These are phyloP conservation scores for Nakazawaea wickerhamii DNA, from an alignment of 805 yeast genomes.

Conservation along the genomic window DNA sequence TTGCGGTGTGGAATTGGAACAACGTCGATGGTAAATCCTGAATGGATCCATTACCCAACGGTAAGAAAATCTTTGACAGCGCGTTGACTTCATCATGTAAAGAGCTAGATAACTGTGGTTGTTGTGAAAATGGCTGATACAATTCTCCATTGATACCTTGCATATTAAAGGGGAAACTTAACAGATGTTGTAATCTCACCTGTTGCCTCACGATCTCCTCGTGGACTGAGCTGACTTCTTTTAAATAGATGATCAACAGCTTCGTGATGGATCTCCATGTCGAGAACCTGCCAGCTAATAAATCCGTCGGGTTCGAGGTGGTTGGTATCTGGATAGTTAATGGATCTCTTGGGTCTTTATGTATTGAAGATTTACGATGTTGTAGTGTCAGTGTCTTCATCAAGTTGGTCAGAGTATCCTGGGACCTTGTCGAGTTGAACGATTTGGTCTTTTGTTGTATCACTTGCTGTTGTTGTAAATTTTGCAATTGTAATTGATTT, in stretches of 20 bases:
- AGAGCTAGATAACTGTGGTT: conserved; percentile 11
- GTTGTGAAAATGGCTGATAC: conserved; percentile 28
- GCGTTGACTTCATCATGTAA: conserved; percentile 29
- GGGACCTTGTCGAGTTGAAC: conserved; percentile 30
- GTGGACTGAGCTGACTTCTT: conserved; percentile 77
- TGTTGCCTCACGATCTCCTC: conserved; percentile 87
- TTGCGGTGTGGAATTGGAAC: conserved; percentile 45
- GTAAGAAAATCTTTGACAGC: conserved; percentile 54
- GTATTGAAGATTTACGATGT: conserved; percentile 12
- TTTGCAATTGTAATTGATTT: conserved; percentile 41
- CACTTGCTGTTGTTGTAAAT: conserved; percentile 33
- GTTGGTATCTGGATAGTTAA: conserved; percentile 47
- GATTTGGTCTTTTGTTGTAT: conserved; percentile 35
- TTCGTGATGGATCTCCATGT: conserved; percentile 82
- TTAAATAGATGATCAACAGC: conserved; percentile 67
- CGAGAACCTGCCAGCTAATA: conserved; percentile 73
- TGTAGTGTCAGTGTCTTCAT: conserved; percentile 6
- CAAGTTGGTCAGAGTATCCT: conserved; percentile 18
- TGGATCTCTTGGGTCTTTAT: conserved; percentile 44
- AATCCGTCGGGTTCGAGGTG: conserved; percentile 76
- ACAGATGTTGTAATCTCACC: conserved; percentile 73
- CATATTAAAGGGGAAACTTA: conserved; percentile 47
- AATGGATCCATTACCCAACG: conserved; percentile 74
- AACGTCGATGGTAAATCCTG: conserved; percentile 76
- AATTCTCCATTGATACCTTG: conserved; percentile 34